A percentile compares a stretch with the other conserved stretches of the same genome.
Conservation (phyloP, 768 basidiomycete species). For the Hygrophoropsis aurantiaca region DNA sequence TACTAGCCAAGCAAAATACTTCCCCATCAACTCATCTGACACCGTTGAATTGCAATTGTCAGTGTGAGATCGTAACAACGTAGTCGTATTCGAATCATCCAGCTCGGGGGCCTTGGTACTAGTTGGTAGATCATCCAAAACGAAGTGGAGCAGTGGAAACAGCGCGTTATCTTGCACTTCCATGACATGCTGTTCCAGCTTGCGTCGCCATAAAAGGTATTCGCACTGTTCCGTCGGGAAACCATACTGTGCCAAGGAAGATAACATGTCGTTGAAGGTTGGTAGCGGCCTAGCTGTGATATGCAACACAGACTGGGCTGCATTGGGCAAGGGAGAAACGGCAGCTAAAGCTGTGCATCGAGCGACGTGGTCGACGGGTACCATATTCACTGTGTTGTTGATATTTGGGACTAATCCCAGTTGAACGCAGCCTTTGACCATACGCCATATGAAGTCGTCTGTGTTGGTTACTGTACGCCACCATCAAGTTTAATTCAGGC, state of each 20-base stretch:
- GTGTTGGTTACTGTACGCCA: constrained; percentile 83
- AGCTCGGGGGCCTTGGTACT: constrained; percentile 92
- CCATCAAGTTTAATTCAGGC: background rate
- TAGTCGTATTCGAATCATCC: constrained; percentile 81
- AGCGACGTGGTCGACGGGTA: constrained; percentile 96
- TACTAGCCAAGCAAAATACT: constrained; percentile 92
- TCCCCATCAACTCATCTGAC: constrained; percentile 72
- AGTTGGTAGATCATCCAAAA: constrained; percentile 94
- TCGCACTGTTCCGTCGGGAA: constrained; percentile 78
- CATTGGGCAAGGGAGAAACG: constrained; percentile 51
- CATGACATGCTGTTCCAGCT: constrained; percentile 93
- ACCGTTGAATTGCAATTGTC: constrained; percentile 55
- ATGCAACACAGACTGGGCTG: constrained; percentile 66
- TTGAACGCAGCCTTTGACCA: constrained; percentile 98
- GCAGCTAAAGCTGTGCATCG: constrained; percentile 75
- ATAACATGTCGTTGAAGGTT: constrained; percentile 86
- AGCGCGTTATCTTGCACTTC: constrained; percentile 94
- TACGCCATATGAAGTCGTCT: constrained; percentile 97
- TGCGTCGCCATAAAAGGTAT: constrained; percentile 88
- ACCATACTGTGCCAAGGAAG: constrained; percentile 73
- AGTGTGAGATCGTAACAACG: constrained; percentile 49
- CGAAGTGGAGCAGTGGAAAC: constrained; percentile 96
- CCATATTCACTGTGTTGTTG: constrained; percentile 98
- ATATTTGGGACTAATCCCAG: constrained; percentile 96
- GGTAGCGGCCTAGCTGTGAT: constrained; percentile 84